Percentiles rank a stretch among this genome's conserved stretches.
Conservation (phyloP, 257 asterid species). For the Thymus mandschuricus region DNA sequence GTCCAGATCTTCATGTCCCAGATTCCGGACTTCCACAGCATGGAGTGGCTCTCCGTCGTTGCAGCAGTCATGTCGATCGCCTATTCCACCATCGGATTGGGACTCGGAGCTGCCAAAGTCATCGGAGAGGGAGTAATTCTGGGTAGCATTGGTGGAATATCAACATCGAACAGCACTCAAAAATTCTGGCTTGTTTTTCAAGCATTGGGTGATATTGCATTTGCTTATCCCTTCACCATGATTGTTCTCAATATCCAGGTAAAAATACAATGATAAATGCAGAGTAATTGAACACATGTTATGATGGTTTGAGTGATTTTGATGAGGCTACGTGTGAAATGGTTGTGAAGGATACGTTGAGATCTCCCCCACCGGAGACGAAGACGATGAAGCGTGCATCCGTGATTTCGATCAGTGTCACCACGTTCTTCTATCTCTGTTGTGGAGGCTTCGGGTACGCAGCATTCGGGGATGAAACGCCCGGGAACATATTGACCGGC, state of each 20-base stretch:
- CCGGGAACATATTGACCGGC: conserved; percentile 78
- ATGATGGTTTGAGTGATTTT: too few species aligned
- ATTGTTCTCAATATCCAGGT: conserved; percentile 75
- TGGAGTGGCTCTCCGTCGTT: conserved; percentile 72
- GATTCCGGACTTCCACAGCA: conserved; percentile 72
- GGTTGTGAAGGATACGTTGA: conserved; percentile 58
- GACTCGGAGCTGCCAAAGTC: conserved; percentile 68
- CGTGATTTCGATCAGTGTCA: conserved; percentile 38
- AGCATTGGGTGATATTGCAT: conserved; percentile 82
- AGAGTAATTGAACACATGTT: too few species aligned
- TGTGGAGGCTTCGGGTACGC: conserved; percentile 79
- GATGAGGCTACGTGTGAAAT: too few species aligned
- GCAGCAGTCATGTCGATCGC: conserved; percentile 83
- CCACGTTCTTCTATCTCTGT: conserved; percentile 60
- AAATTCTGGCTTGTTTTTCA: conserved; percentile 66
- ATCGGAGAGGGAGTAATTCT: conserved; percentile 60
- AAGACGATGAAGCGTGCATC: conserved; percentile 74
- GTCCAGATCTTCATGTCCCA: conserved; percentile 70
- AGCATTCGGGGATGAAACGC: conserved; percentile 65
- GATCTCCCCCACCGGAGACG: conserved; percentile 66
- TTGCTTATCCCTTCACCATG: conserved; percentile 67
- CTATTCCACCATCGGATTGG: conserved; percentile 69
- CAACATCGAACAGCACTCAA: conserved; percentile 44
- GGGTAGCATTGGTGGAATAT: conserved; percentile 62
- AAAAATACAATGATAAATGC: background rate